Base-by-base conservation (phyloP, 2,329 filamentous ascomycete species). In the Thielaviopsis populi region DNA sequence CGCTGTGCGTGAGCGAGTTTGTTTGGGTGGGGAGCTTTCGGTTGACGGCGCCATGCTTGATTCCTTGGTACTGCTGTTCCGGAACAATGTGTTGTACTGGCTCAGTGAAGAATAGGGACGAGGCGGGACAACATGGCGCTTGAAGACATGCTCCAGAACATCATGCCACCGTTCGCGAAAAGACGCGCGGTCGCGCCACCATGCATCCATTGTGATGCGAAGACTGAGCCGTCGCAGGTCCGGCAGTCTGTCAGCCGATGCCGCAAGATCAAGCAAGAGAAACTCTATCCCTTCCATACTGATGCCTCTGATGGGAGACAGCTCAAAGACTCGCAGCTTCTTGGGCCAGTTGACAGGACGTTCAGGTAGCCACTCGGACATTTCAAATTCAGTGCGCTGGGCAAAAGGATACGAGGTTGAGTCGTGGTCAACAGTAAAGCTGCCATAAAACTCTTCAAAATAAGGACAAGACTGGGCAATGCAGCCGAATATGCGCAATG, bases 121-220 rank as follows among this genome's bases (percentile, higher is more conserved):
- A 1, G 82, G 82, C 2, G 77, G 71, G 22, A 73, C 67, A 17
- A 72, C 73, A 1, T 72, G 74, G 17, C 83, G 77, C 59, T 84
- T 78, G 69, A 89, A 91, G 2, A 90, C 80, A 13, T 77, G 78
- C 63, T 84, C 80, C 61, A 96, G 76, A 67, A 79, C 84, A n/a
- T 81, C 78, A 60, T 84, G 84, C 89, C 91, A 95, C 68, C 83
- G 82, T 68, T 87, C 83, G 46, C 91, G 83, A 70, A 96, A 86
- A n/a, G 80, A 80, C 19, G 88, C 88, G 50, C 92, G 83, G 70
- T 90, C 83, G 67, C 90, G 85, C 89, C 91, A 96, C 11, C 87
- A 85, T 56, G 84, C 81, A 70, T 91, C 84, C 59, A 96, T 77
- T 73, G 90, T 92, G 0, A 87, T 85, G 69, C 86, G 88, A 68